Evolutionary conservation across 108 stramenopile species (phyloP).

Genomic region (Nannochloropsis oceanica): DNA sequence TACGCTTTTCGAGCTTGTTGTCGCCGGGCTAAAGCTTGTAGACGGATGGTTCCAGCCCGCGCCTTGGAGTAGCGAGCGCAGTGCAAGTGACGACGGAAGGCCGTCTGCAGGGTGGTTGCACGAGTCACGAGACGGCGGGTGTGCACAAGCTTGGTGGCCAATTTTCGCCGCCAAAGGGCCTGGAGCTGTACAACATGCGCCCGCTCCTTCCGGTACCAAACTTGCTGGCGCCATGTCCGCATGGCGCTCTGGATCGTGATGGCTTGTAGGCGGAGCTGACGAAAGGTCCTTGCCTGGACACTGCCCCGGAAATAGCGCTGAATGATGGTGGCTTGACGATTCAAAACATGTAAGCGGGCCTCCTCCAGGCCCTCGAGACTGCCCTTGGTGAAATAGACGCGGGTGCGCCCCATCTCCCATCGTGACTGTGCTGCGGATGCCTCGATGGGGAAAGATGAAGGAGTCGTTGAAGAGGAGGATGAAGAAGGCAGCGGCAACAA

Average conservation of each 20-base stretch:
- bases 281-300: neutral
- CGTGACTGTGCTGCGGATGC: neutral
- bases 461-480: neutral
- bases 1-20: conserved; percentile 1
- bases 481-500: neutral
- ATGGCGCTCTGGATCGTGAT: neutral
- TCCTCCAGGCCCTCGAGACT: conserved; percentile 7
- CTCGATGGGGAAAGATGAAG: neutral
- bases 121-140: neutral
- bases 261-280: neutral
- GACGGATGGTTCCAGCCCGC: neutral
- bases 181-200: neutral
- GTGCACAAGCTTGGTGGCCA: neutral
- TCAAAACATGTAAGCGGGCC: neutral
- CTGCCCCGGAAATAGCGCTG: neutral
- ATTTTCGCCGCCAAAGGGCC: neutral
- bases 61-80: neutral
- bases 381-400: conserved; percentile 6
- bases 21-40: conserved; percentile 9
- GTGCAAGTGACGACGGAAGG: neutral
- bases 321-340: neutral
- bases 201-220: neutral
- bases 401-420: conserved; percentile 17
- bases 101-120: neutral
- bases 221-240: neutral